Evolutionary conservation across 306 rosid species (phyloP), one percentile per base, ranked within the genome.

Genomic region (Malus asiatica): DNA sequence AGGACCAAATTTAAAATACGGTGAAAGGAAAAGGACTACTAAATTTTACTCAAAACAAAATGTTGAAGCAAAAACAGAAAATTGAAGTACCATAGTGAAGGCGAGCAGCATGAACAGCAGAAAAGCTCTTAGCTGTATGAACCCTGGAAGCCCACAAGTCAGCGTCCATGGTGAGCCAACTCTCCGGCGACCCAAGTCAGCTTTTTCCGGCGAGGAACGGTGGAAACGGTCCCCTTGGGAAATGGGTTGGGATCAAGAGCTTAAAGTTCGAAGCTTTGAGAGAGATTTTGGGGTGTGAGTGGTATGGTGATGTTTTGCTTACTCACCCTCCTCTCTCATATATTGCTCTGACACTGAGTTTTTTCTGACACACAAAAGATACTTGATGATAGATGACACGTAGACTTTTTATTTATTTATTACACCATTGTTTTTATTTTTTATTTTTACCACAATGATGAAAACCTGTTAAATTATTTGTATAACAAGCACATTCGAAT

Each of bases 1-100:
- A 2, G 20, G 20, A 51, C 20, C 55, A 2, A 51, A 51, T 51
- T 19, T 51, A 51, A 51, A 51, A 15, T 51, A 51, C 2, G 20
- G 55, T 51, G 55, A 51, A 15, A 51, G 20, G 6, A 5, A 46
- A 46, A 46, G 20, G 55, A 16, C 55, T 16, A 16, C 20, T 16
- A 51, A 51, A 51, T 5, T 51, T 51, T 51, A 51, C 20, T 42
- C n/a, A 10, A 80, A 6, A 38, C 12, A 59, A 60, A 77, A 71
- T 70, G 79, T 76, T 46, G 18, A 70, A 77, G 62, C 1, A 69
- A 23, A 82, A 35, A 45, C 18, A 14, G 23, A 29, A 15, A 35
- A 75, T 29, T 27, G 0, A 69, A 72, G 78, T 85, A 93, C 96
- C 98, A 84, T 92, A 81, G 83, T 84, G 90, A 92, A 88, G 84